Percentiles rank a stretch among this genome's conserved stretches.
These are phyloP conservation scores for Cercophora scortea DNA, from an alignment of 495 filamentous ascomycete genomes.

Conservation along the genomic window DNA sequence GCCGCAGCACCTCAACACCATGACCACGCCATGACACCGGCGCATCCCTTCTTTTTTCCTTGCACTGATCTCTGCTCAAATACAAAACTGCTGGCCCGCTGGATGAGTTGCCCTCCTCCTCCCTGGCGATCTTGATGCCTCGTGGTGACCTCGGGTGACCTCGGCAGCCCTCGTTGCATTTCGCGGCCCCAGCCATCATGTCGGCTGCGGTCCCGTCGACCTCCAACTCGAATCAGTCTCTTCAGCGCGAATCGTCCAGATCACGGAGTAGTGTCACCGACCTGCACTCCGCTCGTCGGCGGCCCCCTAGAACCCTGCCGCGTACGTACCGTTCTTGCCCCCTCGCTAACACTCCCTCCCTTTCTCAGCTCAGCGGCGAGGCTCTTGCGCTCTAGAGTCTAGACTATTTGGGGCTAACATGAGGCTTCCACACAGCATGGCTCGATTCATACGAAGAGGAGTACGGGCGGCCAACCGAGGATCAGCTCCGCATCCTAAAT, in stretches of 20 bases:
- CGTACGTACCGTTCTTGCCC: conserved; percentile 20
- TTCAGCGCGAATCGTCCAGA: conserved; percentile 11
- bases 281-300: conserved; percentile 4
- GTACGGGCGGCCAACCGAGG: conserved; percentile 27
- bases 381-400: not conserved
- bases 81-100: not conserved
- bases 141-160: not conserved
- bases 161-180: not conserved
- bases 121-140: conserved; percentile 6
- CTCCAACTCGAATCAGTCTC: conserved; percentile 17
- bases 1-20: too few relatives aligned
- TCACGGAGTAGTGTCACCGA: conserved; percentile 7
- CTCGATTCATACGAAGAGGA: conserved; percentile 42
- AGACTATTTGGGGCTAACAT: conserved; percentile 10
- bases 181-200: conserved; percentile 12
- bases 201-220: conserved; percentile 11
- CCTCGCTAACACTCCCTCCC: too few relatives aligned
- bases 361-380: too few relatives aligned
- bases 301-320: conserved; percentile 28
- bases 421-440: conserved; percentile 34
- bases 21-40: too few relatives aligned
- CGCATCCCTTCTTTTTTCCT: not conserved
- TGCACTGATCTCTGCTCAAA: not conserved
- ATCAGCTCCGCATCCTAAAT: conserved; percentile 17
- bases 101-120: not conserved